These are phyloP conservation scores for Tulasnella sp. DNA, from an alignment of 768 basidiomycete species.

Conservation along the genomic window DNA sequence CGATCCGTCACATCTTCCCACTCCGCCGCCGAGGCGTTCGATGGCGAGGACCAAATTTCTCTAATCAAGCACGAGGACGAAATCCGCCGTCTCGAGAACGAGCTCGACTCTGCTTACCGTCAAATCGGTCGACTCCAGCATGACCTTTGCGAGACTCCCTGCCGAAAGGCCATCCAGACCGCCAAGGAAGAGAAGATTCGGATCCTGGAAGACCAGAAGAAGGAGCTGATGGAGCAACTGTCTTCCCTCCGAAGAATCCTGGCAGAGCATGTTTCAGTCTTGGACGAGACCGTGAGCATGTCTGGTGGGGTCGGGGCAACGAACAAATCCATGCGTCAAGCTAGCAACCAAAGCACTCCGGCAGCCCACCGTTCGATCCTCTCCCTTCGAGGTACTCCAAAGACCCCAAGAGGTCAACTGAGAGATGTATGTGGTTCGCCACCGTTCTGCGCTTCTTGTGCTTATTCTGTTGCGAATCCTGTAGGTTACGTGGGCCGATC, in stretches of 20 bases:
- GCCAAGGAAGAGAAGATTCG: conserved; percentile 73
- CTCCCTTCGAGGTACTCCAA: conserved; percentile 47
- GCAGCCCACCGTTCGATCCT: background rate
- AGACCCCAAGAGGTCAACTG: conserved; percentile 45
- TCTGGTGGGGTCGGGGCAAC: background rate
- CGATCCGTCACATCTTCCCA: background rate
- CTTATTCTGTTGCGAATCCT: background rate
- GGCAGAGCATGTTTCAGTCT: conserved; percentile 21
- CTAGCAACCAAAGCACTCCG: background rate
- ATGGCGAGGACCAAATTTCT: conserved; percentile 14
- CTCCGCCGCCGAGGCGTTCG: background rate
- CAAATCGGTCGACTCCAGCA: conserved; percentile 70
- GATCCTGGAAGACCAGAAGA: conserved; percentile 50
- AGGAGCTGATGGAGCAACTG: conserved; percentile 69
- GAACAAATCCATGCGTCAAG: background rate
- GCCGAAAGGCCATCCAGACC: conserved; percentile 69
- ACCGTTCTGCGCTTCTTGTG: background rate
- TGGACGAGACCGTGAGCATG: background rate
- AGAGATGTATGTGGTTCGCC: conserved; percentile 16
- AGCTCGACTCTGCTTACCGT: conserved; percentile 69
- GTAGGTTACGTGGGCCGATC: conserved; percentile 1
- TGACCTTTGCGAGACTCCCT: conserved; percentile 65
- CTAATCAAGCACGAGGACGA: conserved; percentile 23
- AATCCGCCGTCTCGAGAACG: conserved; percentile 59
- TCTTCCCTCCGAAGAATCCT: conserved; percentile 30